A percentile compares a stretch with the other conserved stretches of the same genome.
Evolutionary conservation across 2,329 filamentous ascomycete species (phyloP).

Genomic region (Aspergillus udagawae): DNA sequence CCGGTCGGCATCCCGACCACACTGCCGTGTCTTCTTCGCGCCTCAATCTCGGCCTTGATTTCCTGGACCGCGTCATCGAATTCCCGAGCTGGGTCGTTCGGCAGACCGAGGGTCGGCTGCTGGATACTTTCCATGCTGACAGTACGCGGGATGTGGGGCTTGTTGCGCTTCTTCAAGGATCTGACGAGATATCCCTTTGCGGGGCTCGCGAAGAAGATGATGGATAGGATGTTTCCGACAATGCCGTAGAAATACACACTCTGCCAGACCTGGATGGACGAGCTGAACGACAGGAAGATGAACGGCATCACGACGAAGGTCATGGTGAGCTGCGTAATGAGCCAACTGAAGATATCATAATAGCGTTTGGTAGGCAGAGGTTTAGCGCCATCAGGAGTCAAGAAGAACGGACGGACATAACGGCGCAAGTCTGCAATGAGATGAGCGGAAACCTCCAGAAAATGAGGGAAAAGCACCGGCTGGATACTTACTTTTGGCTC

Average conservation of each 20-base stretch:
- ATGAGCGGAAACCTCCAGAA: slow-evolving; percentile 12
- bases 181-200: slow-evolving; percentile 60
- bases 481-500: slow-evolving; percentile 75
- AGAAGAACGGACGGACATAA: slow-evolving; percentile 85
- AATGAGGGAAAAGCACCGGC: not conserved
- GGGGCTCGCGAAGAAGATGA: slow-evolving; percentile 76
- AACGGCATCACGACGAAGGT: slow-evolving; percentile 82
- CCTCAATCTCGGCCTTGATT: slow-evolving; percentile 68
- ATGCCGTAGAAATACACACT: slow-evolving; percentile 86
- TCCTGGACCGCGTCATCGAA: slow-evolving; percentile 75
- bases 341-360: slow-evolving; percentile 75
- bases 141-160: slow-evolving; percentile 39
- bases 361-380: slow-evolving; percentile 71
- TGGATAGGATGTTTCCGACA: slow-evolving; percentile 59
- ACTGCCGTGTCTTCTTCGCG: slow-evolving; percentile 47
- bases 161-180: slow-evolving; percentile 55
- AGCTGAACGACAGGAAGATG: slow-evolving; percentile 69
- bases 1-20: slow-evolving; percentile 43
- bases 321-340: slow-evolving; percentile 77
- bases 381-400: slow-evolving; percentile 68
- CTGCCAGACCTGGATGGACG: slow-evolving; percentile 72
- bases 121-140: slow-evolving; percentile 57
- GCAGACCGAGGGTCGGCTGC: slow-evolving; percentile 71
- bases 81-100: slow-evolving; percentile 70
- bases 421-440: slow-evolving; percentile 71